Evolutionary conservation across 129 eudicot species (phyloP).

Genomic region (Helianthus tuberosus): DNA sequence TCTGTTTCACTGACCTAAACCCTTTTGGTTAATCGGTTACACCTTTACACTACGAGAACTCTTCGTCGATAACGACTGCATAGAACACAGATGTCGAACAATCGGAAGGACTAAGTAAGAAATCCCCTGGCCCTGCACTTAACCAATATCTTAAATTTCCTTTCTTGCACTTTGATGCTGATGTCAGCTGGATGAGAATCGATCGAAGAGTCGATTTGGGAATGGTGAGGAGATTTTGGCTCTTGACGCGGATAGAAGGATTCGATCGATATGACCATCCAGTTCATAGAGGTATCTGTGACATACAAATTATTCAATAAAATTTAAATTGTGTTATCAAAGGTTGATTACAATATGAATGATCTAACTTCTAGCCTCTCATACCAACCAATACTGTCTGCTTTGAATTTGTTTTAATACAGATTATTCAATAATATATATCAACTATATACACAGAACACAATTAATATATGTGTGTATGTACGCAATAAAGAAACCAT

Average conservation of each 20-base stretch:
- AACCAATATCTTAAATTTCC: slow-evolving; percentile 91
- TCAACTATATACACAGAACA: background rate
- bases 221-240: slow-evolving; percentile 75
- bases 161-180: slow-evolving; percentile 69
- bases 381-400: too few relatives aligned
- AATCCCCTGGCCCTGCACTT: slow-evolving; percentile 88
- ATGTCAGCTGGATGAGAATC: slow-evolving; percentile 78
- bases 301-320: background rate
- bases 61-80: slow-evolving; percentile 75
- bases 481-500: background rate
- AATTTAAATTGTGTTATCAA: background rate
- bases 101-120: slow-evolving; percentile 71
- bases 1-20: slow-evolving; percentile 45
- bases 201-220: slow-evolving; percentile 58
- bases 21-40: too few relatives aligned
- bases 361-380: too few relatives aligned
- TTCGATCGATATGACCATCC: slow-evolving; percentile 82
- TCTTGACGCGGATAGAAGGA: slow-evolving; percentile 72
- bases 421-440: too few relatives aligned
- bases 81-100: slow-evolving; percentile 76
- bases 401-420: too few relatives aligned
- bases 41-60: slow-evolving; percentile 58
- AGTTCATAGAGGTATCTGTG: slow-evolving; percentile 80
- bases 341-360: background rate
- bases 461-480: background rate